Evolutionary conservation across 83 land plant genomes (phyloP).

Genomic region (Diphasiastrum complanatum): DNA sequence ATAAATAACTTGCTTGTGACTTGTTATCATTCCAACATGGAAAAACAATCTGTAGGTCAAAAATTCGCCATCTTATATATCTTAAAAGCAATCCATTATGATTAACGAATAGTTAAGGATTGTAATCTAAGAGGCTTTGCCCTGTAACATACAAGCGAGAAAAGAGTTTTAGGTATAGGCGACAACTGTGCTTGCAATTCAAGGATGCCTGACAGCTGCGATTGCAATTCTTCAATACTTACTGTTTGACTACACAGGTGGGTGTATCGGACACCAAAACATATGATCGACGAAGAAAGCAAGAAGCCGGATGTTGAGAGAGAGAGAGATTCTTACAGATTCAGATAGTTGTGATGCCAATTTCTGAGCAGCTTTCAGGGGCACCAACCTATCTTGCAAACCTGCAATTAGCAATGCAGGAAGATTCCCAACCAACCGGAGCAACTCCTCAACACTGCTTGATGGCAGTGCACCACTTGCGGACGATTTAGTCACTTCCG

Average conservation of each 20-base stretch:
- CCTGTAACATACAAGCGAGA: no score
- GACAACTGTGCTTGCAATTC: no score
- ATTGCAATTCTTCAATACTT: no score
- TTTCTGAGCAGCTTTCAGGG: slow-evolving; percentile 58
- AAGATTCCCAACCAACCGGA: slow-evolving; percentile 46
- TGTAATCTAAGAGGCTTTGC: no score
- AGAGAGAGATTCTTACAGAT: slow-evolving; percentile 55
- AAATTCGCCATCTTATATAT: no score
- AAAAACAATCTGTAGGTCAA: no score
- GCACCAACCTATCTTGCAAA: slow-evolving; percentile 65
- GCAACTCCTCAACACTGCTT: slow-evolving; percentile 47
- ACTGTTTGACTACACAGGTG: slow-evolving; percentile 2
- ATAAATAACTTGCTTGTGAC: no score
- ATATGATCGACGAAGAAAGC: background rate
- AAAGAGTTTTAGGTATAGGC: no score
- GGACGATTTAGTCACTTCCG: slow-evolving; percentile 63
- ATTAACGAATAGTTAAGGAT: no score
- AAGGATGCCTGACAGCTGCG: no score
- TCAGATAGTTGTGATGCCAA: slow-evolving; percentile 69
- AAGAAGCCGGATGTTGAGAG: background rate
- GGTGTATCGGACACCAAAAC: background rate
- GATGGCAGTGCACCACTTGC: slow-evolving; percentile 40
- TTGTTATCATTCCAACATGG: no score
- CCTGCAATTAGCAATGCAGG: slow-evolving; percentile 74
- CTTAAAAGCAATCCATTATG: no score